A percentile compares a stretch with the other conserved stretches of the same genome.
phyloP scores from a whole-genome alignment of 2,329 filamentous ascomycete species.

The Kalmusia sp. region DNA sequence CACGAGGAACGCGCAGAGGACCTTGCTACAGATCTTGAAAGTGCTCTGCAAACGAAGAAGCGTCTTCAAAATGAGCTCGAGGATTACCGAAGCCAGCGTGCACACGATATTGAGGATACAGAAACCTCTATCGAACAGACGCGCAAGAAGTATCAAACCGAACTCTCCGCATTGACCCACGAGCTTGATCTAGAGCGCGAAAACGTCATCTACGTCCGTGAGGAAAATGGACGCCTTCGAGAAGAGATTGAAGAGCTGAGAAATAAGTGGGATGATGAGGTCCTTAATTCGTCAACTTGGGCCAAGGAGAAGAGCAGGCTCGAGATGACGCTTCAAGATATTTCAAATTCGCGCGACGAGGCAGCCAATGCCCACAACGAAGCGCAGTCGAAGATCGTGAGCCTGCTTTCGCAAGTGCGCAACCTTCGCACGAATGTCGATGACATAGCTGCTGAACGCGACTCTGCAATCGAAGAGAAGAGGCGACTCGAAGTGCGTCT shows the following conservation, averaged over 20 bases:
- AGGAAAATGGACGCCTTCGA: constrained; percentile 85
- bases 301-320: constrained; percentile 95
- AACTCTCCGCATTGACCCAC: constrained; percentile 86
- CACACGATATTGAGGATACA: constrained; percentile 96
- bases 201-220: constrained; percentile 81
- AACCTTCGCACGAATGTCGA: constrained; percentile 83
- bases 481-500: constrained; percentile 84
- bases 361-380: constrained; percentile 93
- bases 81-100: constrained; percentile 93
- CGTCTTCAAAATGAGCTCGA: constrained; percentile 96
- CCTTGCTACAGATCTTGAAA: constrained; percentile 85
- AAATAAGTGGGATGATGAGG: constrained; percentile 97
- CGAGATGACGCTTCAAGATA: constrained; percentile 86
- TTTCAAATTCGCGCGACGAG: constrained; percentile 91
- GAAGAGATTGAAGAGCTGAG: constrained; percentile 95
- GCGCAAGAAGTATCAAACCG: constrained; percentile 93
- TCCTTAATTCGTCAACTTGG: constrained; percentile 97
- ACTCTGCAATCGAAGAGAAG: constrained; percentile 87
- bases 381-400: constrained; percentile 90
- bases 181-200: constrained; percentile 94
- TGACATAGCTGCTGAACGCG: constrained; percentile 83
- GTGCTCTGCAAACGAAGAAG: constrained; percentile 87
- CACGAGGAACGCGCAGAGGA: constrained; percentile 93
- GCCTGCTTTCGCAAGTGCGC: constrained; percentile 87
- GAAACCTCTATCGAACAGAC: constrained; percentile 96